Evolutionary conservation across 2,329 filamentous ascomycete species (phyloP), one percentile per base, ranked within the genome.

Genomic region (Grosmannia clavigera): DNA sequence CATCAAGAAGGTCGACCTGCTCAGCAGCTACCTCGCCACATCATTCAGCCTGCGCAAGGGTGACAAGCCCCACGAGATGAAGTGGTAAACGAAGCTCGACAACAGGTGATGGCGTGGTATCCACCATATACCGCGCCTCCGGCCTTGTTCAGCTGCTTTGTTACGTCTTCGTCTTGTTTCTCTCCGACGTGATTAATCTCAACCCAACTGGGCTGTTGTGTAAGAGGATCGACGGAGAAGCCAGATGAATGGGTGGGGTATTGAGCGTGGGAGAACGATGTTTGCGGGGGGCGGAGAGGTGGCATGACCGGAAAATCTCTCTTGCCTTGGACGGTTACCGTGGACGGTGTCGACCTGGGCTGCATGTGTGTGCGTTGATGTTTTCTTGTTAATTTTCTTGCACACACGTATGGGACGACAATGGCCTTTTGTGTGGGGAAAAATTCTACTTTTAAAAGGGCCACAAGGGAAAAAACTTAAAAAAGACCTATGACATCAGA

Each of bases 41-140:
- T 90, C 87, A 76, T 99, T 99, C 89, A 95, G 89, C 86, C 87
- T 99, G 79, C 89, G 92, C 81, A 96, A 92, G 84, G 94, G 94
- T 74, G 92, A 99, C 85, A 92, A 92, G 87, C 94, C 94, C 80
- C 94, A 99, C 82, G 90, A 95, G 86, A 97, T 99, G 94, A 89
- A 90, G 81, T 99, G 92, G 86, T 99, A 96, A 80, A 85, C 65
- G 25, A n/a, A 52, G 50, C 50, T 16, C 22, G 1, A 31, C 50
- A n/a, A 31, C 25, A 16, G 50, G 27, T 10, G 3, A 6, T n/a
- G 50, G 27, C 50, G 48, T 51, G 50, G 50, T 38, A 27, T 51
- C 27, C 12, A 12, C 22, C 22, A 14, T 27, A 38, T 52, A 22
- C 12, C 56, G 43, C 22, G 27, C 11, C 53, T 14, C 27, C 33